Evolutionary conservation across 176 grass and related monocot genomes (phyloP).

Genomic region (Lolium perenne): DNA sequence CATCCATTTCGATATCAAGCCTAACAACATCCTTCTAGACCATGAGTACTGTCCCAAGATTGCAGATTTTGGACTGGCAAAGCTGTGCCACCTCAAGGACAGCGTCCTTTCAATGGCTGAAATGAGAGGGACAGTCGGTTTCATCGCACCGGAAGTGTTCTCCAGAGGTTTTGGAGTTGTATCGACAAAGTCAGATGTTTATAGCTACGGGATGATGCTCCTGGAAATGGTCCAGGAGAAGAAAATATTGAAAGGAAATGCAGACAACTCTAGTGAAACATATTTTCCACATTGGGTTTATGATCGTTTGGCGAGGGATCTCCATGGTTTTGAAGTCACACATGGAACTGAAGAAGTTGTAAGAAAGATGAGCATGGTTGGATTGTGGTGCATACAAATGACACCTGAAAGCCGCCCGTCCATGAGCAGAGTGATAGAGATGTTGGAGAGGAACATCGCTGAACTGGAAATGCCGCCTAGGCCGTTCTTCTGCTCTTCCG

Average conservation of each 20-base stretch:
- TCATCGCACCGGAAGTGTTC: background rate
- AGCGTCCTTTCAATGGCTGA: background rate
- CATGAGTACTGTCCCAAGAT: background rate
- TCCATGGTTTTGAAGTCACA: background rate
- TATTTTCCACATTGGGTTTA: background rate
- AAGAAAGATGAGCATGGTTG: background rate
- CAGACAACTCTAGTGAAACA: background rate
- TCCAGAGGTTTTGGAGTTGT: background rate
- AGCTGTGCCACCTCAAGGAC: background rate
- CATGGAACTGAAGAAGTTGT: background rate
- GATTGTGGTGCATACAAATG: background rate
- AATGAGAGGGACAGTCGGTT: background rate
- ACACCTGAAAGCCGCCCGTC: background rate
- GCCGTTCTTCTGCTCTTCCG: background rate
- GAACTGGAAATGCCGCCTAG: background rate
- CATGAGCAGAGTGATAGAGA: conserved; percentile 1
- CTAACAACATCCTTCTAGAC: conserved; percentile 4
- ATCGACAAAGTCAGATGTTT: background rate
- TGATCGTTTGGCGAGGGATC: background rate
- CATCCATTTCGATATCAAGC: background rate
- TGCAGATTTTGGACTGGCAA: background rate
- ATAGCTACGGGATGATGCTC: background rate
- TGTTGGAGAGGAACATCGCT: background rate
- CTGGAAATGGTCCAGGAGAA: background rate
- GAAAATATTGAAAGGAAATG: background rate